A percentile compares a stretch with the other conserved stretches of the same genome.
Conservation (phyloP, 73 alveolate genomes). For the Blepharisma stoltei region DNA sequence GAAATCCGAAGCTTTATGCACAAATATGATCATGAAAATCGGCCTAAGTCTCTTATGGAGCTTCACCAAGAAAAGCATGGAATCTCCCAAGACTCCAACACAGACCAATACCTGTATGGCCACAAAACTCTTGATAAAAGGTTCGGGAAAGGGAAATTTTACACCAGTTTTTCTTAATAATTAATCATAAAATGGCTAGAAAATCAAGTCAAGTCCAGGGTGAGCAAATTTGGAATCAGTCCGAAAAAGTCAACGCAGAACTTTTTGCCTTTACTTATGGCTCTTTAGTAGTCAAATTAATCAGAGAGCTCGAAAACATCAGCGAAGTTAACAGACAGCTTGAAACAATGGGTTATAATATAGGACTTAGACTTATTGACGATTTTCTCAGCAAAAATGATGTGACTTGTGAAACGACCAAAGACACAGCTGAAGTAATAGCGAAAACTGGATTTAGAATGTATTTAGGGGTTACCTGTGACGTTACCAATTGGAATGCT, state of each 20-base stretch:
- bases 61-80: not conserved
- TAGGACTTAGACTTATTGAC: conserved; percentile 78
- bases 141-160: too few relatives aligned
- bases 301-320: conserved; percentile 78
- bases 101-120: too few relatives aligned
- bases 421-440: conserved; percentile 74
- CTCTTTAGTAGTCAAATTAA: conserved; percentile 69
- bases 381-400: conserved; percentile 79
- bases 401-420: conserved; percentile 51
- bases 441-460: conserved; percentile 67
- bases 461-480: conserved; percentile 73
- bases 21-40: not conserved
- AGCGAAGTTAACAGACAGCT: conserved; percentile 78
- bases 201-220: conserved; percentile 44
- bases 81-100: not conserved
- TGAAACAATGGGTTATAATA: conserved; percentile 81
- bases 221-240: conserved; percentile 46
- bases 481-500: conserved; percentile 55
- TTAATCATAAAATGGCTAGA: conserved; percentile 19
- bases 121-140: too few relatives aligned
- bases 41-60: conserved; percentile 10
- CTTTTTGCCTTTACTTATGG: conserved; percentile 81
- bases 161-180: too few relatives aligned
- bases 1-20: not conserved
- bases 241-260: conserved; percentile 68